Evolutionary conservation across 2,329 filamentous ascomycete genomes (phyloP).

Genomic region (Colletotrichum tabaci): DNA sequence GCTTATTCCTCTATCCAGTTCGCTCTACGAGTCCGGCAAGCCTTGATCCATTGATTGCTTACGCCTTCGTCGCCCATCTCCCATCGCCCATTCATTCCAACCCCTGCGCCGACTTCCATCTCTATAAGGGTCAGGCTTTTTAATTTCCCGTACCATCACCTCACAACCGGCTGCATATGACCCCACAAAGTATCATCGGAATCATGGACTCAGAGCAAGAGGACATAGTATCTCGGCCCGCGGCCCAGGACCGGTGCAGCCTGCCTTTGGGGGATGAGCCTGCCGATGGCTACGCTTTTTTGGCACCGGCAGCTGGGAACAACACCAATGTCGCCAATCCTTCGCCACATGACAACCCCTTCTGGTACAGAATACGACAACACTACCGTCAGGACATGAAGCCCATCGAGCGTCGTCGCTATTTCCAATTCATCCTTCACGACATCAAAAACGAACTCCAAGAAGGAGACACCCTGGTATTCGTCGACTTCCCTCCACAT

Average conservation of each 20-base stretch:
- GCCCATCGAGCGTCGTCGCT: conserved; percentile 15
- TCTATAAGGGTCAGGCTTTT: neutral
- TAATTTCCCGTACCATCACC: neutral
- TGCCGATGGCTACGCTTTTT: neutral
- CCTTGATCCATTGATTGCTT: neutral
- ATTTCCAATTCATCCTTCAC: conserved; percentile 40
- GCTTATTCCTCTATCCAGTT: neutral
- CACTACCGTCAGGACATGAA: conserved; percentile 13
- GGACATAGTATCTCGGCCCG: no score
- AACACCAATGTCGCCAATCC: neutral
- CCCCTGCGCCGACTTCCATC: neutral
- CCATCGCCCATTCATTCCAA: neutral
- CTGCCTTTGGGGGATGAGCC: neutral
- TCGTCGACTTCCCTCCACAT: conserved; percentile 56
- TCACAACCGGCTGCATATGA: neutral
- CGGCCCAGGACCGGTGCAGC: neutral
- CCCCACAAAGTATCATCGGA: neutral
- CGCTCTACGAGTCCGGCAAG: neutral
- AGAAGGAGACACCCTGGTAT: conserved; percentile 61
- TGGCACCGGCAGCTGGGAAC: neutral
- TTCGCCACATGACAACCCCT: neutral
- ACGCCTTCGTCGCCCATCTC: neutral
- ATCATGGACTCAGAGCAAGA: conserved; percentile 12
- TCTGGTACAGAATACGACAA: neutral
- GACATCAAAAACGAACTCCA: conserved; percentile 42